These are phyloP conservation scores for Triglochin maritima DNA, from an alignment of 106 monocot genomes.

Conservation along the genomic window DNA sequence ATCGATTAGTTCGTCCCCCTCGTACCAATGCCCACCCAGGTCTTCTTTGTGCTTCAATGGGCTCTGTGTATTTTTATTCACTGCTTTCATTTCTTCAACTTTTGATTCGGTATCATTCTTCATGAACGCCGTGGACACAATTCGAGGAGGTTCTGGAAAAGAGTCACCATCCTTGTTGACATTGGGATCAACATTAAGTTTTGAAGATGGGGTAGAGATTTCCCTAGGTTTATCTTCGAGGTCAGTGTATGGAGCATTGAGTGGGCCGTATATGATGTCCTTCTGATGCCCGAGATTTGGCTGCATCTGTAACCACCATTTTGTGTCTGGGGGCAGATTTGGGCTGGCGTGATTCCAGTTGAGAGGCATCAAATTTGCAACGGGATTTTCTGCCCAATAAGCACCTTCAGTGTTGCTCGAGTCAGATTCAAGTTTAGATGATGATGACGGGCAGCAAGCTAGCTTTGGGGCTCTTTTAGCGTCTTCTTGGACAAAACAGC, in stretches of 20 bases:
- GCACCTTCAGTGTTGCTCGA: slow-evolving; percentile 1
- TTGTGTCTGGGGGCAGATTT: slow-evolving; percentile 10
- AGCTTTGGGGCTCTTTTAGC: slow-evolving; percentile 88
- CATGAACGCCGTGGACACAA: slow-evolving; percentile 27
- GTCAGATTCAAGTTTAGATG: slow-evolving; percentile 9
- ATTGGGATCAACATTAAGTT: slow-evolving; percentile 4
- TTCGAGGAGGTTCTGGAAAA: slow-evolving; percentile 22
- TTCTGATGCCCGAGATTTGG: slow-evolving; percentile 48
- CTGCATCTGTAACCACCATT: slow-evolving; percentile 27
- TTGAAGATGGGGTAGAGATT: slow-evolving; percentile 7
- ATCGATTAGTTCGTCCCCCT: slow-evolving; percentile 28
- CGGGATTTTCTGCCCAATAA: neutral
- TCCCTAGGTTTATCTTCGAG: slow-evolving; percentile 18
- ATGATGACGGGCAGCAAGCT: slow-evolving; percentile 7
- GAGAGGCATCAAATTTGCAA: slow-evolving; percentile 6
- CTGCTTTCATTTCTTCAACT: slow-evolving; percentile 23
- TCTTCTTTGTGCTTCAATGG: slow-evolving; percentile 22
- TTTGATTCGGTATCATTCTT: slow-evolving; percentile 29
- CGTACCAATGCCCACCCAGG: slow-evolving; percentile 19
- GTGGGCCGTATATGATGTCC: slow-evolving; percentile 29
- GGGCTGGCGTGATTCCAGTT: slow-evolving; percentile 8
- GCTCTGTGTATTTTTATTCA: slow-evolving; percentile 9
- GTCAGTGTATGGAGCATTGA: slow-evolving; percentile 19
- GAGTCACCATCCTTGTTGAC: slow-evolving; percentile 10
- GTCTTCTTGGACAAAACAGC: slow-evolving; percentile 87